Evolutionary conservation across 331 rosid genomes (phyloP).

Genomic region (Telfairia occidentalis): DNA sequence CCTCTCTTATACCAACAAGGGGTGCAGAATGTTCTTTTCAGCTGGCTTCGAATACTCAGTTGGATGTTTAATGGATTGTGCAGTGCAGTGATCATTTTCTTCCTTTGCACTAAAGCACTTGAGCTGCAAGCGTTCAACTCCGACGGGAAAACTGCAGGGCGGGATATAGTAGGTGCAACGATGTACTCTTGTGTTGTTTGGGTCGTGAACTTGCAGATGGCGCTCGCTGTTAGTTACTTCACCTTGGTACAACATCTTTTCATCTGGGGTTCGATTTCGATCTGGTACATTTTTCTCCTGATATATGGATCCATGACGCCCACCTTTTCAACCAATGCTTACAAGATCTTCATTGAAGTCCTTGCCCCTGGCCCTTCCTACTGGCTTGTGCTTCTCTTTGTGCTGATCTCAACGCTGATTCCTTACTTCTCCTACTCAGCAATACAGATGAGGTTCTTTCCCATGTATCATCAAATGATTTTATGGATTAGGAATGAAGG

Average conservation of each 20-base stretch:
- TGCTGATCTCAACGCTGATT: constrained; percentile 47
- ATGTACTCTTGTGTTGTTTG: constrained; percentile 84
- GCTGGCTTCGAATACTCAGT: constrained; percentile 69
- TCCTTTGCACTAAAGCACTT: constrained; percentile 65
- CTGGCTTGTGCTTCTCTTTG: constrained; percentile 62
- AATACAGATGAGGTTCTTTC: constrained; percentile 62
- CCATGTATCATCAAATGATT: constrained; percentile 53
- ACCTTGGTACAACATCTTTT: constrained; percentile 76
- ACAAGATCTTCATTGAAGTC: constrained; percentile 56
- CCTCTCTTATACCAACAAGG: constrained; percentile 93
- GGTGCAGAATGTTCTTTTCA: constrained; percentile 72
- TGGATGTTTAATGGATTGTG: constrained; percentile 79
- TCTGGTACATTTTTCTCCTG: constrained; percentile 76
- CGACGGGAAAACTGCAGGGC: constrained; percentile 57
- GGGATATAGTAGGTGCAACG: constrained; percentile 69
- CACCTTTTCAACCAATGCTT: constrained; percentile 42
- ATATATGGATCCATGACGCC: constrained; percentile 62
- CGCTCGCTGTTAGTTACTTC: constrained; percentile 65
- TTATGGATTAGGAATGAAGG: constrained; percentile 65
- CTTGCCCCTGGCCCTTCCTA: constrained; percentile 67
- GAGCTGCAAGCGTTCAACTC: constrained; percentile 52
- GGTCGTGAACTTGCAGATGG: constrained; percentile 91
- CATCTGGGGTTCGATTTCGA: constrained; percentile 77
- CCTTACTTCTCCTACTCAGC: constrained; percentile 63
- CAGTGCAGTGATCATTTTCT: constrained; percentile 64